Evolutionary conservation across 345 rosid species (phyloP).

Genomic region (Ceriops tagal): DNA sequence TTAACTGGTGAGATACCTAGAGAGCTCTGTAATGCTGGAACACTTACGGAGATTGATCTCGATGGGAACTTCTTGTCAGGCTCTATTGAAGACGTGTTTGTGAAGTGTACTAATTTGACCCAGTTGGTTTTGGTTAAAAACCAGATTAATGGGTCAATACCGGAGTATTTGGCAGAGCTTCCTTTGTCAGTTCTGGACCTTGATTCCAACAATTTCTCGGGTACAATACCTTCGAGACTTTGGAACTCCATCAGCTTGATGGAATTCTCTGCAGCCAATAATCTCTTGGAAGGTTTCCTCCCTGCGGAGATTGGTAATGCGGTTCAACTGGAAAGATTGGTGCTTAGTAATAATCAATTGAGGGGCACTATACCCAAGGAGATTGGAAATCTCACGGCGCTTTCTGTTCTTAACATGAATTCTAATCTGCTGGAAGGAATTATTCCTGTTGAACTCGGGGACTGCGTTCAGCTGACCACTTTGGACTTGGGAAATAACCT

Average conservation of each 20-base stretch:
- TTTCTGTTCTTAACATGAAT: constrained; percentile 68
- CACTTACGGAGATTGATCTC: constrained; percentile 56
- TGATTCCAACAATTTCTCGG: constrained; percentile 73
- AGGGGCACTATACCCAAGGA: constrained; percentile 61
- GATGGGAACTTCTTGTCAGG: constrained; percentile 55
- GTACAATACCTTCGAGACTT: constrained; percentile 51
- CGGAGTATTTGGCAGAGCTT: constrained; percentile 58
- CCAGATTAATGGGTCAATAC: constrained; percentile 53
- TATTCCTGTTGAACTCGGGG: constrained; percentile 64
- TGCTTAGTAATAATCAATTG: constrained; percentile 57
- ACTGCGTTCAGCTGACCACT: constrained; percentile 62
- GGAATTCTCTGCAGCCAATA: constrained; percentile 75
- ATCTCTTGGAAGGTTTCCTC: constrained; percentile 52
- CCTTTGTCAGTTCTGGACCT: constrained; percentile 69
- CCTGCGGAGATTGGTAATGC: constrained; percentile 63
- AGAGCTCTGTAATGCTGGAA: constrained; percentile 63
- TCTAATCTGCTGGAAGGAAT: constrained; percentile 59
- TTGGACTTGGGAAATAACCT: constrained; percentile 75
- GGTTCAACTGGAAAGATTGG: constrained; percentile 51
- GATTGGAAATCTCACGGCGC: constrained; percentile 57
- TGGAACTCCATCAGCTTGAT: constrained; percentile 59
- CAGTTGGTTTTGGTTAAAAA: constrained; percentile 57
- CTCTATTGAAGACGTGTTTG: constrained; percentile 54
- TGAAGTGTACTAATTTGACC: constrained; percentile 51
- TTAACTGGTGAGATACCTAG: constrained; percentile 58